These are phyloP conservation scores for Boletellus deceptivus DNA, from an alignment of 1,284 basidiomycete genomes.

Conservation along the genomic window DNA sequence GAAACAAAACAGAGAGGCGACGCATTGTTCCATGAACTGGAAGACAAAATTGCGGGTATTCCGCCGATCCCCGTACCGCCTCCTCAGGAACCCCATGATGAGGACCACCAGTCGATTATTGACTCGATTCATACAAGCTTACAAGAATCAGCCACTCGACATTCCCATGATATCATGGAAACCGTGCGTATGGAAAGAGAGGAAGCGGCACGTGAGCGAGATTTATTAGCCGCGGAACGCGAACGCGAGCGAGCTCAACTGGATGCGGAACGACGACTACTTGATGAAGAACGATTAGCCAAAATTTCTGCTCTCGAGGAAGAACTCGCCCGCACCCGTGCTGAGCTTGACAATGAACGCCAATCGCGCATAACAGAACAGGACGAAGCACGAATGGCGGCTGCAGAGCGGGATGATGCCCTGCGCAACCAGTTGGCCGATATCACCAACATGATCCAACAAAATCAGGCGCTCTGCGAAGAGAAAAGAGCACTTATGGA, in stretches of 20 bases:
- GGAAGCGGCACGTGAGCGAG: conserved; percentile 52
- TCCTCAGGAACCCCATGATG: conserved; percentile 6
- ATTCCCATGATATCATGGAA: conserved; percentile 56
- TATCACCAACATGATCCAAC: conserved; percentile 65
- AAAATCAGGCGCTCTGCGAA: conserved; percentile 55
- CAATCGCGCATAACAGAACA: conserved; percentile 56
- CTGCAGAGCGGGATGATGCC: conserved; percentile 55
- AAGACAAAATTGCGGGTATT: conserved; percentile 35
- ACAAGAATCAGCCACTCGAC: conserved; percentile 51
- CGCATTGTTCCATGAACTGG: conserved; percentile 47
- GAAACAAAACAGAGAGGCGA: conserved; percentile 53
- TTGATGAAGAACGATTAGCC: conserved; percentile 51
- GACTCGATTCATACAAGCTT: conserved; percentile 38
- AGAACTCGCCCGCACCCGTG: conserved; percentile 55
- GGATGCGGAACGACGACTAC: conserved; percentile 43
- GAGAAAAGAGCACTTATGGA: conserved; percentile 57
- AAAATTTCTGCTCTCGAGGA: conserved; percentile 60
- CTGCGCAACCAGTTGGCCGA: conserved; percentile 60
- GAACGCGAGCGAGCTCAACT: conserved; percentile 47
- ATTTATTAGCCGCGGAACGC: conserved; percentile 51
- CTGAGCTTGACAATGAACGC: conserved; percentile 55
- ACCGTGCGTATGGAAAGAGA: conserved; percentile 60
- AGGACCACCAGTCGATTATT: conserved; percentile 31
- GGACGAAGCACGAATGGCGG: conserved; percentile 53
- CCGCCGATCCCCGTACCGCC: conserved; percentile 27